Evolutionary conservation across 2,329 filamentous ascomycete species (phyloP).

Genomic region (Rutstroemia sp.): DNA sequence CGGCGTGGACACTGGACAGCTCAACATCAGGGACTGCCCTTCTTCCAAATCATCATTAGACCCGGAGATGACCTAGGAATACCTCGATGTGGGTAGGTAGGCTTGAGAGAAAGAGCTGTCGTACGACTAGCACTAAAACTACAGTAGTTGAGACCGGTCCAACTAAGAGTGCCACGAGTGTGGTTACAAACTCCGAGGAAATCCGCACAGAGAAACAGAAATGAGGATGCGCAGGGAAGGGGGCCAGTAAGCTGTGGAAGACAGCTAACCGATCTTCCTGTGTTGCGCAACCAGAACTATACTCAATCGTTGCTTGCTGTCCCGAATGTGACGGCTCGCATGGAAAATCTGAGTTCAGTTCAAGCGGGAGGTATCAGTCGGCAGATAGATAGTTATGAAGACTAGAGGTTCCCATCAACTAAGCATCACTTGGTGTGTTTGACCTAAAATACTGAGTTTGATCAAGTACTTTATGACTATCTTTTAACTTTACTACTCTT

Average conservation of each 20-base stretch:
- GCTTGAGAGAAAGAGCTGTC: not conserved
- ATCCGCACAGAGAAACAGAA: not conserved
- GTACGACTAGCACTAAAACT: not conserved
- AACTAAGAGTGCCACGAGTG: not conserved
- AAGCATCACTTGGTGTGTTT: too few species aligned
- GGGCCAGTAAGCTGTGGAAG: slow-evolving; percentile 1
- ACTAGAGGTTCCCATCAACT: too few species aligned
- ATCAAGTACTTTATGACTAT: too few species aligned
- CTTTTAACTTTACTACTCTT: too few species aligned
- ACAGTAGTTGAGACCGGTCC: not conserved
- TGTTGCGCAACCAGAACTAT: not conserved
- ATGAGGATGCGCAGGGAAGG: not conserved
- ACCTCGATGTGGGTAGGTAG: not conserved
- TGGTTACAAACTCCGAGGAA: not conserved
- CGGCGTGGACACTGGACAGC: not conserved
- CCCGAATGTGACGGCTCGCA: not conserved
- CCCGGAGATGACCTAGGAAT: not conserved
- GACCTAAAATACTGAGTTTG: too few species aligned
- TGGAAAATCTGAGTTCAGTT: too few species aligned
- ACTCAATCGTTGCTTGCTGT: not conserved
- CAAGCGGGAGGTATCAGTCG: too few species aligned
- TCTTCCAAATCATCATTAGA: not conserved
- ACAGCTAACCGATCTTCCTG: not conserved
- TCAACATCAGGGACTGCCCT: not conserved
- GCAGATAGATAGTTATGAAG: too few species aligned